Percentiles rank a stretch among this genome's conserved stretches.
Conservation (phyloP, 2,329 filamentous ascomycete species). For the Nemania sp. region DNA sequence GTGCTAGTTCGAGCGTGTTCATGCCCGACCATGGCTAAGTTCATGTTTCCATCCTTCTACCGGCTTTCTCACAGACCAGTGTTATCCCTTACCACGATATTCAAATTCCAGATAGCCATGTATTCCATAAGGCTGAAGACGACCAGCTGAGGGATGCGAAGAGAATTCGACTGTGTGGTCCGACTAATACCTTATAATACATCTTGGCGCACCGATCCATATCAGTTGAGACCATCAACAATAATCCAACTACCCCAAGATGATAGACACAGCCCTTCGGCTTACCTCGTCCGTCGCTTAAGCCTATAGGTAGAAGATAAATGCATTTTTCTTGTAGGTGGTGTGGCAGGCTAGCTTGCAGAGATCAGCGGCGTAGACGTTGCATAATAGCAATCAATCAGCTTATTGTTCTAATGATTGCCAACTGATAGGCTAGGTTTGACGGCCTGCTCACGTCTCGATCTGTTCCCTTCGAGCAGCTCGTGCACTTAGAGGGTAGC, state of each 20-base stretch:
- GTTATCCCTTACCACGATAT: not conserved
- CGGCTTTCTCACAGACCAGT: not conserved
- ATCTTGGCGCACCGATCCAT: conserved; percentile 6
- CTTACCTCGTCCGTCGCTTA: conserved; percentile 18
- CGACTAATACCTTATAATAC: conserved; percentile 1
- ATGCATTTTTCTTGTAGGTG: conserved; percentile 12
- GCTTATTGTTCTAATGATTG: conserved; percentile 17
- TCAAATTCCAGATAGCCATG: not conserved
- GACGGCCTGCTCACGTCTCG: conserved; percentile 15
- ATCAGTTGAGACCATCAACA: conserved; percentile 13
- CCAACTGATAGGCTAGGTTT: conserved; percentile 27
- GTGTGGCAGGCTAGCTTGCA: conserved; percentile 27
- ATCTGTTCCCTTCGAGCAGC: conserved; percentile 19
- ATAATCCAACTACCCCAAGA: not conserved
- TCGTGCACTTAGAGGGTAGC: conserved; percentile 11
- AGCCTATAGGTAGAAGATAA: conserved; percentile 25
- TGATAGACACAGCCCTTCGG: conserved; percentile 20
- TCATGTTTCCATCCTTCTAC: not conserved
- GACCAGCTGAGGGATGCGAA: not conserved
- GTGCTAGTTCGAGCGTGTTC: not conserved
- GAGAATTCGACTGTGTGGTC: not conserved
- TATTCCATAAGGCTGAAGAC: conserved; percentile 2
- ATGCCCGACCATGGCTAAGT: not conserved
- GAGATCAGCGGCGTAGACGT: conserved; percentile 26
- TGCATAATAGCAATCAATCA: conserved; percentile 21